These are phyloP conservation scores for Tephrocybe sp. DNA, from an alignment of 768 basidiomycete genomes.

Conservation along the genomic window DNA sequence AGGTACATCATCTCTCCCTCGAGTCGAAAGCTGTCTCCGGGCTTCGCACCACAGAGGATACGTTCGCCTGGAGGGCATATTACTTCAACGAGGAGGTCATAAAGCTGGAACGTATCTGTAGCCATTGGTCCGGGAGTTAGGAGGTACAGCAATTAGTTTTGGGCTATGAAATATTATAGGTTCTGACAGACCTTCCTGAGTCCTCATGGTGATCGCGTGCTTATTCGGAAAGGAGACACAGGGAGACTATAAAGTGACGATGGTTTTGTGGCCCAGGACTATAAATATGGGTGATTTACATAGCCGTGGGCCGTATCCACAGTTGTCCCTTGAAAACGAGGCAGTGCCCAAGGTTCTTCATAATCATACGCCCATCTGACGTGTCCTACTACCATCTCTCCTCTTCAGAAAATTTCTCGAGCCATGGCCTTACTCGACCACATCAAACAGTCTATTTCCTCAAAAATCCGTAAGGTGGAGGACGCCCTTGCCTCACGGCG, in stretches of 20 bases:
- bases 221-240: too few species aligned
- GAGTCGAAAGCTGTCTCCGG: slow-evolving; percentile 59
- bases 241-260: too few species aligned
- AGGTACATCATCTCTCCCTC: slow-evolving; percentile 63
- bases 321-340: not conserved
- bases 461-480: slow-evolving; percentile 10
- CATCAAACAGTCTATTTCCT: slow-evolving; percentile 14
- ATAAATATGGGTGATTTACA: not conserved
- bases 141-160: too few species aligned
- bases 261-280: not conserved
- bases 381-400: not conserved
- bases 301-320: not conserved
- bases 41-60: slow-evolving; percentile 56
- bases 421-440: slow-evolving; percentile 16
- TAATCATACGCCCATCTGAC: not conserved
- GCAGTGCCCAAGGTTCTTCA: slow-evolving; percentile 4
- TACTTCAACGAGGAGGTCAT: slow-evolving; percentile 63
- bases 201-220: too few species aligned
- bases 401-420: not conserved
- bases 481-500: not conserved
- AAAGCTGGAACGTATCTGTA: slow-evolving; percentile 53
- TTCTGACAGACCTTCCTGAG: too few species aligned
- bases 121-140: not conserved
- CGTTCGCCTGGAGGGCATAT: slow-evolving; percentile 54
- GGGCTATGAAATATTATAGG: too few species aligned